A percentile compares a stretch with the other conserved stretches of the same genome.
phyloP scores from a whole-genome alignment of 768 basidiomycete species.

The Hypholoma fasciculare region DNA sequence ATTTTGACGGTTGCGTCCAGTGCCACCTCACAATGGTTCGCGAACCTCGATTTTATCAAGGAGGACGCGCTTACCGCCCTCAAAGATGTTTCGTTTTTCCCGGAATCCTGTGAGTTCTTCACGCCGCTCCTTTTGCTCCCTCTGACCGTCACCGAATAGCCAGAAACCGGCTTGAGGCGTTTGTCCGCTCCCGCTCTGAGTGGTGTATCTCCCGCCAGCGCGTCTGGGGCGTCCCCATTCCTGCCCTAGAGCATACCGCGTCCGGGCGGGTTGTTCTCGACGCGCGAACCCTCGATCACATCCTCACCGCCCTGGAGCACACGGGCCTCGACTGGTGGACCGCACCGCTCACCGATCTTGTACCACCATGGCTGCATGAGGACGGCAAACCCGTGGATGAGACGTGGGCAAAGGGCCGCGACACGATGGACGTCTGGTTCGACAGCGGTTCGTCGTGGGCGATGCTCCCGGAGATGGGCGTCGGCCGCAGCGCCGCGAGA shows the following conservation, averaged over 20 bases:
- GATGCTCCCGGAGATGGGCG: constrained; percentile 50
- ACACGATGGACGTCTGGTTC: constrained; percentile 99
- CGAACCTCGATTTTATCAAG: constrained; percentile 86
- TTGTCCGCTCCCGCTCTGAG: constrained; percentile 86
- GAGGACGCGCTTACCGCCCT: constrained; percentile 70
- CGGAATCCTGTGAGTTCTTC: constrained; percentile 58
- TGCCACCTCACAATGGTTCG: constrained; percentile 98
- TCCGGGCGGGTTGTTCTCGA: constrained; percentile 69
- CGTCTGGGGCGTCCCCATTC: constrained; percentile 97
- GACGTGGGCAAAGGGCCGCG: constrained; percentile 76
- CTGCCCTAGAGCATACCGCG: constrained; percentile 70
- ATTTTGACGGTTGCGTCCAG: constrained; percentile 33
- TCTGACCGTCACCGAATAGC: constrained; percentile 43
- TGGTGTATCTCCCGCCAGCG: constrained; percentile 99
- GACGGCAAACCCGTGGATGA: constrained; percentile 40
- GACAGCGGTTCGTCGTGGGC: constrained; percentile 97
- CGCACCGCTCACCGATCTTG: constrained; percentile 79
- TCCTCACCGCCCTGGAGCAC: constrained; percentile 68
- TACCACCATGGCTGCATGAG: constrained; percentile 57
- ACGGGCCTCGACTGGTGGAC: constrained; percentile 92
- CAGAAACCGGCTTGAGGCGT: constrained; percentile 84
- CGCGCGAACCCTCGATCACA: constrained; percentile 65
- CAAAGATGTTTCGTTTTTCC: constrained; percentile 71
- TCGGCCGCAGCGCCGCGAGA: constrained; percentile 27
- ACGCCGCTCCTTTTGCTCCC: not conserved